Percentiles rank a stretch among this genome's conserved stretches.
Evolutionary conservation across 257 asterid genomes (phyloP).

Genomic region (Ehretia macrophylla): DNA sequence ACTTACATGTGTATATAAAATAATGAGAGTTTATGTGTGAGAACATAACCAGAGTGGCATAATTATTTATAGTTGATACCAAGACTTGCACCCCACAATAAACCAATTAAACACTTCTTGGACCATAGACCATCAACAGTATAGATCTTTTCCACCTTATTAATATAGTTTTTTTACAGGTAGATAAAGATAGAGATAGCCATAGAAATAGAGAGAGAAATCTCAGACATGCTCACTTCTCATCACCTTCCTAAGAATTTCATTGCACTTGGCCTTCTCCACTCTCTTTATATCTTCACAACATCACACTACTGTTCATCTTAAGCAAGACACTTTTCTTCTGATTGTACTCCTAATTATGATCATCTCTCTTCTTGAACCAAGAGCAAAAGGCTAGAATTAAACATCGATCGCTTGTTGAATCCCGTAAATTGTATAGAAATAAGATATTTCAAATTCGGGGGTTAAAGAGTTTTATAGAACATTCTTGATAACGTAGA

Average conservation of each 20-base stretch:
- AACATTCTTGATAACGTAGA: too few species aligned
- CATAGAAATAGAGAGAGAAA: conserved; percentile 13
- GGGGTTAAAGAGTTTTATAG: too few species aligned
- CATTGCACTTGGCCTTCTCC: conserved; percentile 8
- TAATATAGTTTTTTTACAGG: conserved; percentile 41
- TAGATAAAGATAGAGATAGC: conserved; percentile 27
- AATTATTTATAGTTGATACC: conserved; percentile 34
- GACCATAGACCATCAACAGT: conserved; percentile 42
- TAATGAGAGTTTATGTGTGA: too few species aligned
- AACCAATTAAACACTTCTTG: conserved; percentile 21
- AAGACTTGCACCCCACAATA: conserved; percentile 29
- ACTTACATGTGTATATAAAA: too few species aligned
- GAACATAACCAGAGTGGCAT: conserved; percentile 9
- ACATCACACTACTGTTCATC: conserved; percentile 1
- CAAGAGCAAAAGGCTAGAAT: conserved; percentile 17
- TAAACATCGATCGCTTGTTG: too few species aligned
- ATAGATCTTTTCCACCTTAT: conserved; percentile 21
- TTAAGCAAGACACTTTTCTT: conserved; percentile 10
- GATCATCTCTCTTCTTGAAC: conserved; percentile 12
- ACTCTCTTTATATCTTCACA: conserved; percentile 10
- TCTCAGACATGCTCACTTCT: conserved; percentile 29
- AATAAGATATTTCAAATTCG: too few species aligned
- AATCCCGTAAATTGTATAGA: too few species aligned
- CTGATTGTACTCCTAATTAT: conserved; percentile 25
- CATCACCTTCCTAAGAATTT: conserved; percentile 36